Base-by-base conservation (phyloP, 2,329 filamentous ascomycete species). In the Herpotrichia juniperi region DNA sequence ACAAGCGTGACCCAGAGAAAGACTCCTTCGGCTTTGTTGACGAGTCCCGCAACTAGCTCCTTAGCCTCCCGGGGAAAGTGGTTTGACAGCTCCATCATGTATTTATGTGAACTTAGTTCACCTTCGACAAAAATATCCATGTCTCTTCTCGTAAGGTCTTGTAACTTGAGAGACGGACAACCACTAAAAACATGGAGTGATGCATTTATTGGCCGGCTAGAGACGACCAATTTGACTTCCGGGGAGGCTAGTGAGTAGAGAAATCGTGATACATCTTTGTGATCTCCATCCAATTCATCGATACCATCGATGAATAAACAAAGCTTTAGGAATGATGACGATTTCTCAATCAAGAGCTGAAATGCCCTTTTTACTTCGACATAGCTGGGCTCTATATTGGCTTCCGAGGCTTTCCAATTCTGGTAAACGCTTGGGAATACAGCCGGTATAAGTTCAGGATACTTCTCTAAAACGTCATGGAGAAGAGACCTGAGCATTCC, bases 401-500 rank as follows among this genome's bases (percentile, higher is more conserved):
- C 12, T 6, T 8, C 46, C 2, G 7, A 21, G 35, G 44, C 31
- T 10, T 22, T 22, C 31, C 34, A 47, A 26, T 40, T 45, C 11
- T 47, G 44, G 25, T 51, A 58, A 3, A 51, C n/a, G 3, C 37
- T 34, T 14, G 50, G 49, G 35, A 62, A 58, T 9, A 58, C 44
- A 2, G 34, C 43, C 4, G 50, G 47, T 10, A 54, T 54, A 2
- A 58, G 22, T 5, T 57, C 45, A 2, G 51, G 53, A 22, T 26
- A 32, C 21, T 37, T 1, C 11, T 30, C 14, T 19, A 62, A 50
- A 11, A 61, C 16, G 14, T 61, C 51, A 34, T 65, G 53, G 1
- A 70, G 42, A 3, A 72, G 25, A 2, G 64, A 53, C 25, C 61
- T 59, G 0, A 71, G 47, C 1, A 71, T 37, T 0, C 71, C 71